Conservation (phyloP, 768 basidiomycete species). For the Infundibulicybe gibba region DNA sequence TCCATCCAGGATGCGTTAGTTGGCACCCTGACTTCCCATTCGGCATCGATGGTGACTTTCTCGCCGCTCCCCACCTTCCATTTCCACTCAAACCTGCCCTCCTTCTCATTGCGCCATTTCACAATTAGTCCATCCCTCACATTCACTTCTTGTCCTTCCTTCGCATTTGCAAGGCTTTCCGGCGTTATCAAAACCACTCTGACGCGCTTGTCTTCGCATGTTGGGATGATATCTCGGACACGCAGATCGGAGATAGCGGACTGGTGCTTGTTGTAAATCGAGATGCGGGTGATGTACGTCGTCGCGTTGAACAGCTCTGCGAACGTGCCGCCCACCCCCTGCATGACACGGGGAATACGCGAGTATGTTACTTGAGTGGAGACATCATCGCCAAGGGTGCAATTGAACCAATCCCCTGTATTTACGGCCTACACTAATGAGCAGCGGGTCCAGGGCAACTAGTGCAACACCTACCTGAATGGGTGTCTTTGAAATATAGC, state of each 20-base stretch:
- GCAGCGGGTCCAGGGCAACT: too few species aligned
- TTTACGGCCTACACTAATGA: too few species aligned
- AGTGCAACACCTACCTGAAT: conserved; percentile 30
- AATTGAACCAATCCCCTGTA: conserved; percentile 37
- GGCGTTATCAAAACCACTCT: conserved; percentile 41
- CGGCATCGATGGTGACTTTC: conserved; percentile 38
- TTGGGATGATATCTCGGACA: too few species aligned
- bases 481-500: conserved; percentile 50
- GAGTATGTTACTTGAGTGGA: too few species aligned
- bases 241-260: too few species aligned
- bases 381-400: too few species aligned
- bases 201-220: conserved; percentile 35
- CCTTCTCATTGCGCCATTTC: conserved; percentile 45
- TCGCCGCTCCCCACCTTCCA: conserved; percentile 38
- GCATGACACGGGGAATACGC: too few species aligned
- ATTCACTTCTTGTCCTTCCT: too few species aligned
- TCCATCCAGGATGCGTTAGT: conserved; percentile 25
- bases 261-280: conserved; percentile 49
- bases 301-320: conserved; percentile 40
- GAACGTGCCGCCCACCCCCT: conserved; percentile 36
- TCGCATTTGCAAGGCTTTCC: too few species aligned
- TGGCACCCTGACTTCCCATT: conserved; percentile 52
- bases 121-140: conserved; percentile 25
- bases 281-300: conserved; percentile 41
- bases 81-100: conserved; percentile 56